These are phyloP conservation scores for Crepidotus variabilis DNA, from an alignment of 768 basidiomycete genomes.

Conservation along the genomic window DNA sequence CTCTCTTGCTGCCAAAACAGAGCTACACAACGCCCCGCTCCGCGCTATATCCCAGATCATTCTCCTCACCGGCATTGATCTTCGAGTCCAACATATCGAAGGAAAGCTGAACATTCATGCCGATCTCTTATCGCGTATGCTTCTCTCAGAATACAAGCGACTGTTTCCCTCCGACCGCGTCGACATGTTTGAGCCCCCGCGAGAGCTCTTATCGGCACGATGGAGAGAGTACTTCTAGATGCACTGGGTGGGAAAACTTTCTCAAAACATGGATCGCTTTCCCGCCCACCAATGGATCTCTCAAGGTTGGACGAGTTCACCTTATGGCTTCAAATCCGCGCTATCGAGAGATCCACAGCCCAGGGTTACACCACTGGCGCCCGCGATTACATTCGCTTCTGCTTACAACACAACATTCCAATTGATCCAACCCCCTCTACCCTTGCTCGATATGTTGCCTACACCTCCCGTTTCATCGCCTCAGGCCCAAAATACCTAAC, in stretches of 20 bases:
- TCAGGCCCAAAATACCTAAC: slow-evolving; percentile 17
- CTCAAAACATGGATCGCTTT: background rate
- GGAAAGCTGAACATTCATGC: slow-evolving; percentile 20
- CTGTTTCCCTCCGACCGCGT: background rate
- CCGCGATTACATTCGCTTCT: background rate
- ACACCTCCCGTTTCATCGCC: slow-evolving; percentile 13
- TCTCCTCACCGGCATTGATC: slow-evolving; percentile 3
- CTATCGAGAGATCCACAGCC: background rate
- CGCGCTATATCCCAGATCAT: slow-evolving; percentile 15
- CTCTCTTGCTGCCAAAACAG: slow-evolving; percentile 15
- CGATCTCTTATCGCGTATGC: slow-evolving; percentile 22
- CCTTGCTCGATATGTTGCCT: slow-evolving; percentile 15
- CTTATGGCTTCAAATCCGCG: background rate
- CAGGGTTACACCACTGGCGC: background rate
- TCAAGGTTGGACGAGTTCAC: background rate
- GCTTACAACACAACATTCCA: background rate
- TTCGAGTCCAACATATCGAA: slow-evolving; percentile 19
- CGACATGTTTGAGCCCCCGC: slow-evolving; percentile 2
- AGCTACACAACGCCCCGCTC: slow-evolving; percentile 23
- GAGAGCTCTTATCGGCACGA: background rate
- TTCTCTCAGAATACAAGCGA: background rate
- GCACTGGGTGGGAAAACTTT: background rate
- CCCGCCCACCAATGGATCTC: background rate
- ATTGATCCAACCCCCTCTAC: background rate
- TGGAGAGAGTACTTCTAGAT: background rate